Percentiles rank a stretch among this genome's conserved stretches.
phyloP scores from a whole-genome alignment of 2,329 filamentous ascomycete genomes.

The Fusarium sarcochroum region DNA sequence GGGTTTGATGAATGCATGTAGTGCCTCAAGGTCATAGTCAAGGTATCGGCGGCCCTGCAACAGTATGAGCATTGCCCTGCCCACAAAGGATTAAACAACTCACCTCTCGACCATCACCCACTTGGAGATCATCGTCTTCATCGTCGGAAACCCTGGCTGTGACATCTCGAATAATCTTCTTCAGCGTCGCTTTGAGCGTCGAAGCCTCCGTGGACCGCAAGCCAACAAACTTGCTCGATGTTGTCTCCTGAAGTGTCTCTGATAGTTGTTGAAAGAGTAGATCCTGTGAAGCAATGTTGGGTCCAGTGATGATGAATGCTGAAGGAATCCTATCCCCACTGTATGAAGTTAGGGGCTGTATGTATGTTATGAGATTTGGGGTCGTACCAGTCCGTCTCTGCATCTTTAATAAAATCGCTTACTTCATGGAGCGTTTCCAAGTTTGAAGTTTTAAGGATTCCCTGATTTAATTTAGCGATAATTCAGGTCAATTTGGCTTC shows the following conservation, averaged over 20 bases:
- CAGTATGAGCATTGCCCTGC: constrained; percentile 29
- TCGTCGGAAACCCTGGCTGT: constrained; percentile 64
- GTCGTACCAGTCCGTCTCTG: constrained; percentile 52
- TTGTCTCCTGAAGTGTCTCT: constrained; percentile 64
- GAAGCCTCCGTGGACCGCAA: constrained; percentile 79
- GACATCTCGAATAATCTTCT: constrained; percentile 78
- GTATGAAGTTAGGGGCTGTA: constrained; percentile 34
- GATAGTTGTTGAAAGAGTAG: constrained; percentile 80
- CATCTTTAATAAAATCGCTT: constrained; percentile 65
- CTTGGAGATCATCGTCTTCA: constrained; percentile 69
- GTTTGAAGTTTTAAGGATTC: constrained; percentile 72
- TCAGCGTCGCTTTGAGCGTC: constrained; percentile 80
- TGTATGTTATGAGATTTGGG: constrained; percentile 16
- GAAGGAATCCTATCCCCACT: constrained; percentile 71
- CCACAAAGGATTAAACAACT: constrained; percentile 38
- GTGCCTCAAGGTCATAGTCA: constrained; percentile 82
- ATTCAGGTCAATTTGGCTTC: constrained; percentile 35
- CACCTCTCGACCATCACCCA: constrained; percentile 64
- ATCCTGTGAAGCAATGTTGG: constrained; percentile 82
- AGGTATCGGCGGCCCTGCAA: constrained; percentile 74
- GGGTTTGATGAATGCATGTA: constrained; percentile 71
- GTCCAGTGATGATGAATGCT: constrained; percentile 82
- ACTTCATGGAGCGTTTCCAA: constrained; percentile 72
- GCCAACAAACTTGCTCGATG: constrained; percentile 71
- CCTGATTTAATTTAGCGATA: constrained; percentile 53